Percentiles rank a stretch among this genome's conserved stretches.
phyloP scores from a whole-genome alignment of 2,329 filamentous ascomycete species.

The Emmonsiellopsis sp. region DNA sequence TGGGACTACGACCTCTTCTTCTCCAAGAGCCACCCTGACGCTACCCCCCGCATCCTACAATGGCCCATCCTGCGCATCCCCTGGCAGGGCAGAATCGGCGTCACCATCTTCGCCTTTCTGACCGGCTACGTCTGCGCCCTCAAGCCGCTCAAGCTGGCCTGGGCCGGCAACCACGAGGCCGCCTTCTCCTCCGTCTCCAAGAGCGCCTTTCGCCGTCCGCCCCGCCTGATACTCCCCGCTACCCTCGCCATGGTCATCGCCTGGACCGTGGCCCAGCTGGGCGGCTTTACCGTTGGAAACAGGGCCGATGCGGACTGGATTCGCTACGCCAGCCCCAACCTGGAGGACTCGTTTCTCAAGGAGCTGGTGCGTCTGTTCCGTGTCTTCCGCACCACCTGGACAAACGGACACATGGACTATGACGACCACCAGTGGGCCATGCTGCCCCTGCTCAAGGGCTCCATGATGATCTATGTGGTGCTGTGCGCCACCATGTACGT shows the following conservation, averaged over 20 bases:
- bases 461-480: slow-evolving; percentile 38
- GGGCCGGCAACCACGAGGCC: slow-evolving; percentile 34
- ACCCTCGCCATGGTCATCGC: slow-evolving; percentile 43
- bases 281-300: slow-evolving; percentile 39
- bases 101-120: slow-evolving; percentile 48
- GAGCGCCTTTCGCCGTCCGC: slow-evolving; percentile 45
- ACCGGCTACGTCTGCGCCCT: slow-evolving; percentile 48
- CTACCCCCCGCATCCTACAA: slow-evolving; percentile 38
- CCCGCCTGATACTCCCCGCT: slow-evolving; percentile 43
- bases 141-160: slow-evolving; percentile 44
- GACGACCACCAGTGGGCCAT: slow-evolving; percentile 49
- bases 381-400: slow-evolving; percentile 42
- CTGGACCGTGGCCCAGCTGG: slow-evolving; percentile 40
- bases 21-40: slow-evolving; percentile 35
- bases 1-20: slow-evolving; percentile 45
- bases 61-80: slow-evolving; percentile 46
- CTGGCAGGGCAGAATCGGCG: slow-evolving; percentile 45
- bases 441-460: slow-evolving; percentile 35
- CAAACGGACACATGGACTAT: slow-evolving; percentile 41
- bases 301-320: slow-evolving; percentile 44
- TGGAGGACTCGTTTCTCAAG: slow-evolving; percentile 33
- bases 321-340: slow-evolving; percentile 38
- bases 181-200: slow-evolving; percentile 42
- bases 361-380: slow-evolving; percentile 37
- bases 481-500: slow-evolving; percentile 38